Evolutionary conservation across 2,329 filamentous ascomycete genomes (phyloP), one percentile per base, ranked within the genome.

Genomic region (Aaosphaeria pasadenensis): DNA sequence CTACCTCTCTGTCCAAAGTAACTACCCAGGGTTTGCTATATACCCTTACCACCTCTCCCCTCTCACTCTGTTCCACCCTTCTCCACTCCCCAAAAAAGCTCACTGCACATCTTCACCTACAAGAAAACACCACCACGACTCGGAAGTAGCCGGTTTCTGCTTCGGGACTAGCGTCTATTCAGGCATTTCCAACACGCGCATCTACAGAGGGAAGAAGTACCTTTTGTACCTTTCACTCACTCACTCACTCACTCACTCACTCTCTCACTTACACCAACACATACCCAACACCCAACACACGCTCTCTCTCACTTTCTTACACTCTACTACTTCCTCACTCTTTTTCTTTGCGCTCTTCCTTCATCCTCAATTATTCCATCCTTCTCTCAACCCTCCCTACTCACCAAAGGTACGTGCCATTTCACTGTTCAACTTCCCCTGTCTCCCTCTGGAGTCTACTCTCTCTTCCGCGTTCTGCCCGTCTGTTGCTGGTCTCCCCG

Each of bases 191-290:
- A 62, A 64, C 63, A 64, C 64, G 63, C 63, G 64, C 64, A 62
- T 9, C 33, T 9, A 57, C 58, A 56, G 55, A 65, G 60, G 51
- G 58, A 66, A 66, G 63, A 66, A 67, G 63, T 67, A 68, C 64
- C 58, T 62, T n/a, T 36, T 62, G 54, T 54, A 62, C 58, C 59
- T 56, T 58, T 63, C 62, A 62, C 61, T 61, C 59, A 44, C 44
- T 45, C 32, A 36, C 17, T 53, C 53, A 54, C 56, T 24, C 52
- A 49, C 57, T 60, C 55, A 50, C 55, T 57, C 59, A 41, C 56
- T 60, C 64, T 48, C 50, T 55, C 45, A 46, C 45, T 42, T 48
- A 47, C 59, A 58, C 54, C 50, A 47, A 53, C 64, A 54, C 58
- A 55, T 53, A 53, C 52, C 58, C 57, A 53, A 46, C 39, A 41